These are phyloP conservation scores for Erucastrum elatum DNA, from an alignment of 345 rosid genomes.

Conservation along the genomic window DNA sequence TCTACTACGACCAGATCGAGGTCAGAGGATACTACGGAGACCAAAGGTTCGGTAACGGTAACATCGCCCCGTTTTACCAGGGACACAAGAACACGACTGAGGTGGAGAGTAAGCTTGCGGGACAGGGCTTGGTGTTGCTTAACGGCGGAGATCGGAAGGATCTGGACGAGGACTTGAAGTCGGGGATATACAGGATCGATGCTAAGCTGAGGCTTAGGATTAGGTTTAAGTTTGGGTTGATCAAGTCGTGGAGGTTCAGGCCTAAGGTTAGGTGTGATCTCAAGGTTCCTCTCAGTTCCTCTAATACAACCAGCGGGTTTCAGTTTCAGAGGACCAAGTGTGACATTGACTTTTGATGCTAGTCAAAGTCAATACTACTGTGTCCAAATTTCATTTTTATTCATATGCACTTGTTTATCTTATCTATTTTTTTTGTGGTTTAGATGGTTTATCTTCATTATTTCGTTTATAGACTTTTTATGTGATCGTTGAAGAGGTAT, in stretches of 20 bases:
- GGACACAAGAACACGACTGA: constrained; percentile 75
- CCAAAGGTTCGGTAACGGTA: constrained; percentile 31
- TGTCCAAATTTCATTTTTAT: not conserved
- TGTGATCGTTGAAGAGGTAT: constrained; percentile 2
- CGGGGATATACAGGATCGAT: constrained; percentile 49
- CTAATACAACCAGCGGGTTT: constrained; percentile 24
- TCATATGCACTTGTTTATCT: not conserved
- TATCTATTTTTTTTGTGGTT: not conserved
- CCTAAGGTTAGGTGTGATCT: constrained; percentile 58
- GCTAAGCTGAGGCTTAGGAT: constrained; percentile 56
- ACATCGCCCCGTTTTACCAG: constrained; percentile 56
- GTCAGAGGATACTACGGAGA: constrained; percentile 47
- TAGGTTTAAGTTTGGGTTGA: constrained; percentile 64
- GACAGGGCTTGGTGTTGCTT: constrained; percentile 37
- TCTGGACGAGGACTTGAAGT: constrained; percentile 38
- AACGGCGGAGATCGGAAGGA: constrained; percentile 28
- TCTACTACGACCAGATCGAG: constrained; percentile 55
- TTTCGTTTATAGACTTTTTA: not conserved
- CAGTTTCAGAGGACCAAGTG: constrained; percentile 47
- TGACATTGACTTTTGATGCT: constrained; percentile 41
- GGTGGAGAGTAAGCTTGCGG: constrained; percentile 42
- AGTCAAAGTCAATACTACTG: constrained; percentile 8
- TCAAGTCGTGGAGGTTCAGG: constrained; percentile 55
- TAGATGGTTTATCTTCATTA: constrained; percentile 4
- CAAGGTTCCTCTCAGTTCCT: constrained; percentile 50